Base-by-base conservation (phyloP, 345 rosid species). In the Kernera saxatilis region DNA sequence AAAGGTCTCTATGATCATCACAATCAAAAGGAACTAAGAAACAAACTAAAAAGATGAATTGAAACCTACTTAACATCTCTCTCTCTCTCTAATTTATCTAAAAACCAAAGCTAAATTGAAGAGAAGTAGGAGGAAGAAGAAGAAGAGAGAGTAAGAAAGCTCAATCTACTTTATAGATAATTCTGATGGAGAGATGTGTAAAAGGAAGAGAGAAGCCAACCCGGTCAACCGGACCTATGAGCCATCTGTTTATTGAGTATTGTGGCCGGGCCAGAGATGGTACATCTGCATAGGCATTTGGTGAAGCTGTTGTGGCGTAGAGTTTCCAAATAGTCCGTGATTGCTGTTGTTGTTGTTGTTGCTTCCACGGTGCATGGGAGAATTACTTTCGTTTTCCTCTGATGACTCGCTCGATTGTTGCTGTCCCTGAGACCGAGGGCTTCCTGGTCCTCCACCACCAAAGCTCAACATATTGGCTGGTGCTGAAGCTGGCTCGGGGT, bases 341-440 rank as follows among this genome's bases (percentile, higher is more conserved):
- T 29, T 69, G 35, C 60, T 68, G 73, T 51, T 72, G 69, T 12
- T 57, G 58, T 6, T 64, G 45, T 40, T 74, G 49, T 35, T 75
- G 64, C 22, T 61, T 62, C 58, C 70, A 32, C 56, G 64, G 39
- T 61, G 65, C 50, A 69, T 27, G 0, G 79, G 60, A 54, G 79
- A 62, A 40, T 63, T 53, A 6, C 81, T 78, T n/a, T 88, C 93
- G 50, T 88, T 84, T 27, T 85, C 94, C 25, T 88, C 96, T 3
- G 96, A 94, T n/a, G 98, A 86, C 30, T 85, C 93, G 5, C 92
- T 91, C 7, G 98, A 84, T 11, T 68, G 73, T 60, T 74, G 78
- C 65, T 74, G 84, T 61, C 90, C 96, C 44, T 82, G 88, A 43
- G 97, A 85, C n/a, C 88, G 77, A 63, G 96, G 90, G 73, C 93